A percentile compares a stretch with the other conserved stretches of the same genome.
phyloP scores from a whole-genome alignment of 768 basidiomycete genomes.

The Suillus occidentalis region DNA sequence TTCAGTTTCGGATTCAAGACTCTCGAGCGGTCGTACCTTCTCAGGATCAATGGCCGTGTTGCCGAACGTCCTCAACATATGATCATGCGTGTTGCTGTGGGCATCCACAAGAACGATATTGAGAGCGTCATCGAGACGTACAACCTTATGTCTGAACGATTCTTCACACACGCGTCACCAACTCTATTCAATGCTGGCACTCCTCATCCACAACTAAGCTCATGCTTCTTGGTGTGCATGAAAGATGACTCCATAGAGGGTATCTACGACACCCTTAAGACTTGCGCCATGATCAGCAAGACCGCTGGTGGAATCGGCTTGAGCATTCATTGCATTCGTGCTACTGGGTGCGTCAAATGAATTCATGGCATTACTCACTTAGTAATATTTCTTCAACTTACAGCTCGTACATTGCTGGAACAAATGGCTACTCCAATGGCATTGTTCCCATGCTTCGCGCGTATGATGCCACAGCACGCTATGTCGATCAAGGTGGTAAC shows the following conservation, averaged over 20 bases:
- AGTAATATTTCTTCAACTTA: background rate
- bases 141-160: slow-evolving; percentile 96
- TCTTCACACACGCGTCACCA: slow-evolving; percentile 97
- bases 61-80: slow-evolving; percentile 98
- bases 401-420: slow-evolving; percentile 97
- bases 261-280: slow-evolving; percentile 98
- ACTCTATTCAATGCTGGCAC: slow-evolving; percentile 99
- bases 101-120: slow-evolving; percentile 89
- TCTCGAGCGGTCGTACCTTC: slow-evolving; percentile 94
- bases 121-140: slow-evolving; percentile 90
- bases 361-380: background rate
- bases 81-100: slow-evolving; percentile 99
- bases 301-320: slow-evolving; percentile 98
- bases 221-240: slow-evolving; percentile 98
- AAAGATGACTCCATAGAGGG: slow-evolving; percentile 99
- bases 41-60: slow-evolving; percentile 90
- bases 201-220: slow-evolving; percentile 90
- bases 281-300: slow-evolving; percentile 98
- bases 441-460: slow-evolving; percentile 99
- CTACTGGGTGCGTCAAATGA: slow-evolving; percentile 70
- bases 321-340: slow-evolving; percentile 94
- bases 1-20: slow-evolving; percentile 98
- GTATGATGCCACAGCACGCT: slow-evolving; percentile 96
- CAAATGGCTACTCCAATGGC: slow-evolving; percentile 98
- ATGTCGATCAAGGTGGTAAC: slow-evolving; percentile 99